Percentiles rank a stretch among this genome's conserved stretches.
Evolutionary conservation across 1,284 basidiomycete species (phyloP).

Genomic region (Ceratobasidium sp.): DNA sequence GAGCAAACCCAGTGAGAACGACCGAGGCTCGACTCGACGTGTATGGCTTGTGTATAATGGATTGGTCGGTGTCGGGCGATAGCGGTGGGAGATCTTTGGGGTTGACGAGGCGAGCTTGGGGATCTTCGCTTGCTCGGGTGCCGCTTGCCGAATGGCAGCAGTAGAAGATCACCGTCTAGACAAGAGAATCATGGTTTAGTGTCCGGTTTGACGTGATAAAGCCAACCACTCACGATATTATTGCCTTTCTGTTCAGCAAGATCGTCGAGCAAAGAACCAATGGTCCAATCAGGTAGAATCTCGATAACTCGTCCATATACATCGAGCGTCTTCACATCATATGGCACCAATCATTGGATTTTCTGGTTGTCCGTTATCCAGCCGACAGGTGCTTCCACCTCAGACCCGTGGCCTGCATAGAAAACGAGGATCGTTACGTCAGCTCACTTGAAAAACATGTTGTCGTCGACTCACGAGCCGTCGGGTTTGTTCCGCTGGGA

Average conservation of each 20-base stretch:
- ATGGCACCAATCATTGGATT: slow-evolving; percentile 71
- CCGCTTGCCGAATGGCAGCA: slow-evolving; percentile 68
- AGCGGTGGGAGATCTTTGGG: slow-evolving; percentile 67
- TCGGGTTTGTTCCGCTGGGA: slow-evolving; percentile 15
- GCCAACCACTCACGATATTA: slow-evolving; percentile 61
- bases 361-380: slow-evolving; percentile 55
- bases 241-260: slow-evolving; percentile 69
- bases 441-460: too few relatives aligned
- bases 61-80: slow-evolving; percentile 64
- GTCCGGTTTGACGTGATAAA: not conserved
- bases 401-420: slow-evolving; percentile 76
- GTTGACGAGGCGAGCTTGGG: slow-evolving; percentile 57
- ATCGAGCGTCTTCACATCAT: slow-evolving; percentile 68
- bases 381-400: slow-evolving; percentile 59
- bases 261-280: slow-evolving; percentile 5
- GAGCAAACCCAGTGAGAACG: slow-evolving; percentile 63
- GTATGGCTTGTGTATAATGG: slow-evolving; percentile 36
- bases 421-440: slow-evolving; percentile 66
- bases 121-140: slow-evolving; percentile 58
- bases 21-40: not conserved
- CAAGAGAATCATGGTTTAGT: not conserved
- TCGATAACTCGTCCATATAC: slow-evolving; percentile 60
- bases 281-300: slow-evolving; percentile 54
- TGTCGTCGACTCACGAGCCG: not conserved
- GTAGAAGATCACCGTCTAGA: slow-evolving; percentile 68